Percentiles rank a stretch among this genome's conserved stretches.
phyloP scores from a whole-genome alignment of 2,329 filamentous ascomycete genomes.

The Colletotrichum siamense region DNA sequence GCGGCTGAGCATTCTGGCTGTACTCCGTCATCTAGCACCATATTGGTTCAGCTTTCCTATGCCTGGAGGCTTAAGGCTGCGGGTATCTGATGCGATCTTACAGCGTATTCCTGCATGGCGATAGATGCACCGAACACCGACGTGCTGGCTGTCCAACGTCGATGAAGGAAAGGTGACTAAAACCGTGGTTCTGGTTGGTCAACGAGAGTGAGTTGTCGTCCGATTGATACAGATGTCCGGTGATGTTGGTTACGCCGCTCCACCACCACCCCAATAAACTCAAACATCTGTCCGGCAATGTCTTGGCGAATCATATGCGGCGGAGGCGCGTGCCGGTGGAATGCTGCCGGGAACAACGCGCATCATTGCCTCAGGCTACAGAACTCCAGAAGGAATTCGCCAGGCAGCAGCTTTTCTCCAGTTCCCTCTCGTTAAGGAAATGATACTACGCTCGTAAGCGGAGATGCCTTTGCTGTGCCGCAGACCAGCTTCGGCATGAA shows the following conservation, averaged over 20 bases:
- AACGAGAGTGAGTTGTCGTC: neutral
- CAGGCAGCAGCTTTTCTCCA: neutral
- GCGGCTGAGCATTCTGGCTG: neutral
- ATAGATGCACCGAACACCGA: neutral
- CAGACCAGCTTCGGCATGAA: neutral
- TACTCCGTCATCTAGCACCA: neutral
- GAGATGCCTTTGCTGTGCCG: neutral
- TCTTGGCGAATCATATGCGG: neutral
- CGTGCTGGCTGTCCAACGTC: neutral
- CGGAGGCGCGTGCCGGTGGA: neutral
- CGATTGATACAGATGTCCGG: neutral
- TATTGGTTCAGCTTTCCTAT: neutral
- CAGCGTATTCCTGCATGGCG: slow-evolving; percentile 1
- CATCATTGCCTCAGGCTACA: neutral
- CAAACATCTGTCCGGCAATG: neutral
- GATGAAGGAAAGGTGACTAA: neutral
- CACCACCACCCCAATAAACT: neutral
- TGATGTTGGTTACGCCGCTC: neutral
- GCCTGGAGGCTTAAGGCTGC: neutral
- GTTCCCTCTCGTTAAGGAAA: neutral
- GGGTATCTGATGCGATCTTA: neutral
- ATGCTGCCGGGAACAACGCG: neutral
- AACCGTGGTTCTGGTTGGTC: neutral
- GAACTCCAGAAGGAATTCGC: neutral
- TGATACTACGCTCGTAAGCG: neutral